Base-by-base conservation (phyloP, 345 rosid species). In the Citrus medica region DNA sequence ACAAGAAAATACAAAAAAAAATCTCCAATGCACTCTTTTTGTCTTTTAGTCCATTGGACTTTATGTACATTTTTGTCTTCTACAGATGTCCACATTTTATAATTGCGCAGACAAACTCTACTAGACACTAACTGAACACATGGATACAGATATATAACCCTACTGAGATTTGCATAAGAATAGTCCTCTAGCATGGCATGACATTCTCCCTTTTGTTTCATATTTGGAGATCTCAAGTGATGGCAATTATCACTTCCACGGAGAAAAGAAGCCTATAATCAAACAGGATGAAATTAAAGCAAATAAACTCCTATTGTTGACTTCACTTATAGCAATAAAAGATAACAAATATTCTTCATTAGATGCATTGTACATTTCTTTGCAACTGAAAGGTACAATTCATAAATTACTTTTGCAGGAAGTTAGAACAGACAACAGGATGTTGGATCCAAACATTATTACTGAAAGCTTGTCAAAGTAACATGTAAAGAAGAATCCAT, bases 401-500 rank as follows among this genome's bases (percentile, higher is more conserved):
- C 37, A 22, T 32, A 22, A n/a, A 25, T 38, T 16, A 13, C 16
- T 32, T 33, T 25, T 12, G 61, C 71, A 48, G 7, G 21, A 40
- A 9, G 8, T 48, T 65, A 14, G 10, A 24, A 33, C 53, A 9
- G 53, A 59, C 61, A 30, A 46, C 22, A 28, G 46, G 5, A 10
- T 67, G 21, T 59, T 40, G 10, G 51, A 73, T 76, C 66, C 22
- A 58, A 59, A 67, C 59, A 68, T 77, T 9, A 68, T 77, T 9
- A 68, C 40, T 3, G 1, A 27, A 58, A 38, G 67, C 59, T 27
- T 59, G 35, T 5, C 13, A 19, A 58, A 38, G 65, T 33, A 74
- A 46, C 32, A 21, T 48, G 60, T 10, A 64, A 24, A 46, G 46
- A 32, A 35, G 53, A 74, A 66, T 53, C 8, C 9, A 33, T 33